phyloP scores from a whole-genome alignment of 2,329 filamentous ascomycete species.

The Claviceps quebecensis region DNA sequence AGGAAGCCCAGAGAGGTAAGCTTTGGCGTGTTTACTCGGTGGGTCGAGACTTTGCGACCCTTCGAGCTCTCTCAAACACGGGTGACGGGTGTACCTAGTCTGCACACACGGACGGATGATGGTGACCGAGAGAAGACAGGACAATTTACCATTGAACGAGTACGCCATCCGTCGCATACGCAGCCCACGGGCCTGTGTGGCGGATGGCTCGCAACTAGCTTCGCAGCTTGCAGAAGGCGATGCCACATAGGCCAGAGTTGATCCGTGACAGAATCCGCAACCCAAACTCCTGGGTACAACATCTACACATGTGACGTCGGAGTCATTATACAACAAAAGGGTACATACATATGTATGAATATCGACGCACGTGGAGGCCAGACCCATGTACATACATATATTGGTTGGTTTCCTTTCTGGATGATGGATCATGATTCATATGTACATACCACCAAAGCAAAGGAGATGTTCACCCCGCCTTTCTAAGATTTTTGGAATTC shows the following conservation, averaged over 20 bases:
- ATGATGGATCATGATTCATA: not conserved
- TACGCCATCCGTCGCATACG: constrained; percentile 8
- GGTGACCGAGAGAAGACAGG: not conserved
- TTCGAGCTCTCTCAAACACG: not conserved
- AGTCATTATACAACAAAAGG: too few species aligned
- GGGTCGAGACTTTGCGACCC: too few species aligned
- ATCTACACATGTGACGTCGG: too few species aligned
- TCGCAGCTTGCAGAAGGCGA: not conserved
- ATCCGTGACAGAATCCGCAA: not conserved
- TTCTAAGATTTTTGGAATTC: not conserved
- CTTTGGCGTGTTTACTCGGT: not conserved
- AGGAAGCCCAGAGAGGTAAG: not conserved
- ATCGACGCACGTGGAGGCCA: not conserved
- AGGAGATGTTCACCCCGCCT: too few species aligned
- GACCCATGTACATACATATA: not conserved
- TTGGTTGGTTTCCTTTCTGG: not conserved
- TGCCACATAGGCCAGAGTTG: not conserved
- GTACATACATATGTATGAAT: too few species aligned
- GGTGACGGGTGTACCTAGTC: not conserved
- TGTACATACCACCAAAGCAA: not conserved
- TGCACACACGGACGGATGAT: constrained; percentile 6
- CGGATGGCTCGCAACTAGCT: not conserved
- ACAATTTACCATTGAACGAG: not conserved
- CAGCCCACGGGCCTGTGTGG: not conserved
- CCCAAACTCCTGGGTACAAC: not conserved